phyloP scores from a whole-genome alignment of 2,329 filamentous ascomycete species.

The Aspergillus neotritici region DNA sequence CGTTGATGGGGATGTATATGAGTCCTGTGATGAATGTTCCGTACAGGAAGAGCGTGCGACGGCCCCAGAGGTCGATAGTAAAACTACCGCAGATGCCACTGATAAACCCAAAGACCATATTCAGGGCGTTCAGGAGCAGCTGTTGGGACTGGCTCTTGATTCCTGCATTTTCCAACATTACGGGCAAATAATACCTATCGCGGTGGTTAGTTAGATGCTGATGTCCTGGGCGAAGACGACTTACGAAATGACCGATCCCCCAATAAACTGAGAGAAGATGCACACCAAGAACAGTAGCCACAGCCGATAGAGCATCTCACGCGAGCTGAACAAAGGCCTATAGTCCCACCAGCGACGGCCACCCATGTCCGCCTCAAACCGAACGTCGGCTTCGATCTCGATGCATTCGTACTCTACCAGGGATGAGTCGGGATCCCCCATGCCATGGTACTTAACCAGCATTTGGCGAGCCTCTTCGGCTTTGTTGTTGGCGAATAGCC shows the following conservation, averaged over 20 bases:
- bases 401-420: constrained; percentile 20
- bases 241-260: constrained; percentile 6
- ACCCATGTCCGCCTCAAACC: constrained; percentile 4
- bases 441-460: constrained; percentile 56
- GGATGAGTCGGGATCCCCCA: constrained; percentile 33
- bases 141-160: constrained; percentile 4
- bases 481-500: constrained; percentile 55
- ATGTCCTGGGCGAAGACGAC: neutral
- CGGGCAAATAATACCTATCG: constrained; percentile 7
- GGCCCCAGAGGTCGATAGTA: constrained; percentile 7
- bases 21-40: constrained; percentile 7
- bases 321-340: constrained; percentile 1
- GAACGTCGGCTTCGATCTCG: constrained; percentile 16
- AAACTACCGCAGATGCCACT: constrained; percentile 6
- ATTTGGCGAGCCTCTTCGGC: constrained; percentile 53
- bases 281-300: constrained; percentile 7
- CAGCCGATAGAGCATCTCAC: constrained; percentile 7
- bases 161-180: constrained; percentile 7
- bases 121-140: constrained; percentile 6
- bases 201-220: neutral
- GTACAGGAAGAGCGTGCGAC: constrained; percentile 7
- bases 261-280: constrained; percentile 7
- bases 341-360: constrained; percentile 9
- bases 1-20: constrained; percentile 9
- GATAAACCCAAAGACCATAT: constrained; percentile 6